These are phyloP conservation scores for Adiantum capillusveneris DNA, from an alignment of 75 land plant genomes.

Conservation along the genomic window DNA sequence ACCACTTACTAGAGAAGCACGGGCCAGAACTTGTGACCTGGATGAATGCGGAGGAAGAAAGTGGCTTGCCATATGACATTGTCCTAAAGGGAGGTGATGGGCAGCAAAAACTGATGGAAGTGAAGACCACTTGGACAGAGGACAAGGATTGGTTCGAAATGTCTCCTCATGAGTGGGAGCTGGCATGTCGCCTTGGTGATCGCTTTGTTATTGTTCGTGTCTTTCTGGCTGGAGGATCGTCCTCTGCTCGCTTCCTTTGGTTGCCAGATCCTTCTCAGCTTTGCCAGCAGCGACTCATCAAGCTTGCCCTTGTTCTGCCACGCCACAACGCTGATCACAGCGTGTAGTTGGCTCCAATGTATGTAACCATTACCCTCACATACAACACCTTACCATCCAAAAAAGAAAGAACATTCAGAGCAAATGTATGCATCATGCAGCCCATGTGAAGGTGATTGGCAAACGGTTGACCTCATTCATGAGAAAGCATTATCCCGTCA, in stretches of 20 bases:
- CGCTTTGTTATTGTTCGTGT: constrained; percentile 62
- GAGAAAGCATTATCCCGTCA: too few species aligned
- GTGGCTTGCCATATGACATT: constrained; percentile 75
- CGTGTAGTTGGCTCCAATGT: too few species aligned
- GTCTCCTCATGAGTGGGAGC: constrained; percentile 71
- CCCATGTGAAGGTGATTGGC: too few species aligned
- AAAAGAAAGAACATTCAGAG: too few species aligned
- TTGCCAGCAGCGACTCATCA: constrained; percentile 45
- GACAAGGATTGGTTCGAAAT: constrained; percentile 83
- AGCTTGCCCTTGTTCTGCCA: constrained; percentile 61
- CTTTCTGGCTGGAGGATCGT: constrained; percentile 14
- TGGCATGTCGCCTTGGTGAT: constrained; percentile 61
- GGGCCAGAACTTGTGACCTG: constrained; percentile 45
- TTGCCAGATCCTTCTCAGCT: constrained; percentile 59
- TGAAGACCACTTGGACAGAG: constrained; percentile 64
- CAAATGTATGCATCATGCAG: too few species aligned
- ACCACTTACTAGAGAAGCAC: constrained; percentile 38
- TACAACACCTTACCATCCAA: too few species aligned
- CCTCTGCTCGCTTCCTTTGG: constrained; percentile 32
- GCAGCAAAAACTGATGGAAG: constrained; percentile 60
- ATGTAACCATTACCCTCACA: too few species aligned
- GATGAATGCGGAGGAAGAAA: constrained; percentile 71
- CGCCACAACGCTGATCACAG: too few species aligned
- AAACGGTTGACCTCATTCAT: too few species aligned
- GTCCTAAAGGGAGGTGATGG: constrained; percentile 31